phyloP scores from a whole-genome alignment of 441 rosid genomes.

The Melastoma candidum region DNA sequence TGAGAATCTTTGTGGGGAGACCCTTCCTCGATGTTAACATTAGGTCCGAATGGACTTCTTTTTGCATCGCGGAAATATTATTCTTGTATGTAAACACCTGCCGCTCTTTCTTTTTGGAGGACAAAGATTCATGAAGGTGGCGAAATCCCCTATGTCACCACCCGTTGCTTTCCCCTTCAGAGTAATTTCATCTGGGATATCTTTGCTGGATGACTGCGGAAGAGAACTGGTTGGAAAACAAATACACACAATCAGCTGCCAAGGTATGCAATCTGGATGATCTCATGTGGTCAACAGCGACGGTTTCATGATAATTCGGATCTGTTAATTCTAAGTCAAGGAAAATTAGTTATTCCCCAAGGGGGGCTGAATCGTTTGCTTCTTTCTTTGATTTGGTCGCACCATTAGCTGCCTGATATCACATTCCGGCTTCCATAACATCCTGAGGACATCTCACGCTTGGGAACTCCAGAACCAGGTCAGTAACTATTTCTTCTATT shows the following conservation, averaged over 20 bases:
- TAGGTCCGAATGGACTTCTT: too few relatives aligned
- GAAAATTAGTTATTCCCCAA: too few relatives aligned
- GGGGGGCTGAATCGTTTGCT: too few relatives aligned
- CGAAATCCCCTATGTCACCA: conserved; percentile 78
- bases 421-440: too few relatives aligned
- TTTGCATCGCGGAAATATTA: neutral
- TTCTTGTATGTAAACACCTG: neutral
- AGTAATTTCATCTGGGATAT: conserved; percentile 61
- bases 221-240: conserved; percentile 52
- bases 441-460: conserved; percentile 40
- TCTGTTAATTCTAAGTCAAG: too few relatives aligned
- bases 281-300: too few relatives aligned
- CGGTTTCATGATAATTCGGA: too few relatives aligned
- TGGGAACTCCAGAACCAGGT: conserved; percentile 75
- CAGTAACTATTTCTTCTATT: too few relatives aligned
- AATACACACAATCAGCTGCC: conserved; percentile 47
- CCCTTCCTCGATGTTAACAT: too few relatives aligned
- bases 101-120: conserved; percentile 31
- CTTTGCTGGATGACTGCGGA: conserved; percentile 50
- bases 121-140: conserved; percentile 64
- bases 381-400: too few relatives aligned
- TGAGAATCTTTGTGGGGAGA: too few relatives aligned
- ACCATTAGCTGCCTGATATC: too few relatives aligned
- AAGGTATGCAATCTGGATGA: conserved; percentile 25
- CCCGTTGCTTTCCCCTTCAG: conserved; percentile 62